A percentile compares a stretch with the other conserved stretches of the same genome.
Conservation (phyloP, 257 asterid genomes). For the Rehmannia glutinosa region DNA sequence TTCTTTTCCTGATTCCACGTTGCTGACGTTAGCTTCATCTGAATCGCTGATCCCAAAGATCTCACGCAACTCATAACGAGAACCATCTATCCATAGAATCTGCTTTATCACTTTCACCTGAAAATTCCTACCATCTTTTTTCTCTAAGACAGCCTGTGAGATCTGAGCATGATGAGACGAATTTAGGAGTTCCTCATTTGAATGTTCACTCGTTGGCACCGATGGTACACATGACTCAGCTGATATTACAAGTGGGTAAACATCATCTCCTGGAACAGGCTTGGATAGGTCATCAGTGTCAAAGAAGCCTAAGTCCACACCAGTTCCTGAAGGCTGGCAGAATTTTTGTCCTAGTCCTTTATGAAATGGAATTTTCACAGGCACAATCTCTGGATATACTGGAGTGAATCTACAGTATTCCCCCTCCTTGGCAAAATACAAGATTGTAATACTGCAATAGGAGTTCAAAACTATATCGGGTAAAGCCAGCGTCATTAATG, state of each 20-base stretch:
- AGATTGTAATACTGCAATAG: constrained; percentile 64
- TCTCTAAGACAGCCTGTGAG: constrained; percentile 67
- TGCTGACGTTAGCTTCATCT: constrained; percentile 42
- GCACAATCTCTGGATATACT: constrained; percentile 65
- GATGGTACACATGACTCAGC: constrained; percentile 53
- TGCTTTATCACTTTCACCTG: constrained; percentile 73
- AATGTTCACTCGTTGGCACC: constrained; percentile 16
- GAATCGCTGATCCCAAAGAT: constrained; percentile 67
- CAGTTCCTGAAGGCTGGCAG: constrained; percentile 88
- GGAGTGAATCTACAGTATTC: constrained; percentile 53
- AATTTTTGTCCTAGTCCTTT: constrained; percentile 84
- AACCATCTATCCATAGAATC: constrained; percentile 69
- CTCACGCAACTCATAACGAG: constrained; percentile 86
- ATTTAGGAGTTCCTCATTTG: constrained; percentile 19
- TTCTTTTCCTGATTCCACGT: constrained; percentile 72
- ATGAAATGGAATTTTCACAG: constrained; percentile 61
- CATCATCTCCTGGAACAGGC: constrained; percentile 59
- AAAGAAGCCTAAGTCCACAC: constrained; percentile 84
- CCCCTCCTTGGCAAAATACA: constrained; percentile 85
- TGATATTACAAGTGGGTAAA: constrained; percentile 77
- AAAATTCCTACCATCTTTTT: constrained; percentile 45
- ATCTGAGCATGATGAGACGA: constrained; percentile 73
- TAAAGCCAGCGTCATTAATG: constrained; percentile 10
- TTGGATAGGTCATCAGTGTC: constrained; percentile 74
- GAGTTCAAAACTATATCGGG: constrained; percentile 12